Evolutionary conservation across 352 stramenopile genomes (phyloP).

Genomic region (Thalassiosira mediterranea): DNA sequence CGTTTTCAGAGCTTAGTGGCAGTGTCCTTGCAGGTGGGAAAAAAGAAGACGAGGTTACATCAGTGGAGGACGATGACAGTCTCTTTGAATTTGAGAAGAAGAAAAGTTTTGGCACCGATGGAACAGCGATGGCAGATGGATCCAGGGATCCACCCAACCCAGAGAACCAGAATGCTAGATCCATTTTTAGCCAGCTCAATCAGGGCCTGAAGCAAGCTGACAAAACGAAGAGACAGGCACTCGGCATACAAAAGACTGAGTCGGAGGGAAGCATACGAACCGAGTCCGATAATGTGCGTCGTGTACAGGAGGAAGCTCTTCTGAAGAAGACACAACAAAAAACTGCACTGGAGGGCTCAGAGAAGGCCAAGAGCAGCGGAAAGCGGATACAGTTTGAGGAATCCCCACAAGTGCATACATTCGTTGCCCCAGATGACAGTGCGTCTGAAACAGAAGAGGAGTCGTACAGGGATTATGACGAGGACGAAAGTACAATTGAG

Average conservation of each 20-base stretch:
- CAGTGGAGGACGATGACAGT: constrained; percentile 45
- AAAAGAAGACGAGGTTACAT: too few species aligned
- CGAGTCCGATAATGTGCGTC: constrained; percentile 2
- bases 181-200: constrained; percentile 49
- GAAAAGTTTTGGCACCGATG: neutral
- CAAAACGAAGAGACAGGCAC: constrained; percentile 32
- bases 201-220: constrained; percentile 37
- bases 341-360: too few species aligned
- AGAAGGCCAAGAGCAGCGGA: too few species aligned
- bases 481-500: constrained; percentile 9
- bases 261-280: constrained; percentile 15
- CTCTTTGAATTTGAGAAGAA: constrained; percentile 48
- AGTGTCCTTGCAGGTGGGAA: too few species aligned
- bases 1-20: neutral
- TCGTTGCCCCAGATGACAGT: constrained; percentile 4
- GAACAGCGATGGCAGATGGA: neutral
- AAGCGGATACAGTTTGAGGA: too few species aligned
- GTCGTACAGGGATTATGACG: constrained; percentile 13
- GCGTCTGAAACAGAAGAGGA: neutral
- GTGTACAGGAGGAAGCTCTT: constrained; percentile 4
- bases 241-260: constrained; percentile 7
- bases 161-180: too few species aligned
- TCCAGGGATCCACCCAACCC: constrained; percentile 26
- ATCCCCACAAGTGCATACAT: constrained; percentile 37
- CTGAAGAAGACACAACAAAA: constrained; percentile 17